Evolutionary conservation across 306 rosid species (phyloP), one percentile per base, ranked within the genome.

Genomic region (Oemleria cerasiformis): DNA sequence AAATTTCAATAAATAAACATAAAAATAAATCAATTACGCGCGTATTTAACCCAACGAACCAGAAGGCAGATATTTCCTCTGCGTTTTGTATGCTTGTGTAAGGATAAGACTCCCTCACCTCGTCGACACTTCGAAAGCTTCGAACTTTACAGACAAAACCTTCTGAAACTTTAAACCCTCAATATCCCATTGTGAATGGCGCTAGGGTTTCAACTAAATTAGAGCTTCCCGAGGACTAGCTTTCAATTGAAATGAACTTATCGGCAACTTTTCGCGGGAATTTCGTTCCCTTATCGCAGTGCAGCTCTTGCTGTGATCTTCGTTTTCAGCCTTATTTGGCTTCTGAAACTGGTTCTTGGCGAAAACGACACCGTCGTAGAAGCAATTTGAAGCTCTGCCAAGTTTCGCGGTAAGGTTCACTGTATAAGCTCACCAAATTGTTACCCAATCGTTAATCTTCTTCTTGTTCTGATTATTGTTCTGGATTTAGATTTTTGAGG

Each of bases 271-370:
- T 88, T 71, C 85, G 90, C 54, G 80, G 88, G 75, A 88, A 79
- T 66, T 65, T 75, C 67, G 51, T 85, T 65, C 86, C 92, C 67
- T 60, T 80, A 13, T 87, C 85, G 36, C 89, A 70, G 53, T 88
- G 88, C 73, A 79, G 87, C 76, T 88, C 86, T 74, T 88, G 96
- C 83, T 84, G 78, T 25, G 75, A 86, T 80, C 76, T 87, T 78
- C 92, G 85, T 40, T 86, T 84, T 53, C 91, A 80, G 54, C 84
- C 87, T 5, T 76, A 25, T 50, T 78, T 75, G 2, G 67, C 78
- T 78, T 61, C 74, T 55, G 76, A 83, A 8, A n/a, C 19, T 54
- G 75, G 72, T 48, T 79, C 67, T 51, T 77, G 58, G 65, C 63
- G 55, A 14, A 75, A 80, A n/a, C 83, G 77, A 45, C 42, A 59